Base-by-base conservation (phyloP, 2,329 filamentous ascomycete genomes). In the Mollisiaceae sp. region DNA sequence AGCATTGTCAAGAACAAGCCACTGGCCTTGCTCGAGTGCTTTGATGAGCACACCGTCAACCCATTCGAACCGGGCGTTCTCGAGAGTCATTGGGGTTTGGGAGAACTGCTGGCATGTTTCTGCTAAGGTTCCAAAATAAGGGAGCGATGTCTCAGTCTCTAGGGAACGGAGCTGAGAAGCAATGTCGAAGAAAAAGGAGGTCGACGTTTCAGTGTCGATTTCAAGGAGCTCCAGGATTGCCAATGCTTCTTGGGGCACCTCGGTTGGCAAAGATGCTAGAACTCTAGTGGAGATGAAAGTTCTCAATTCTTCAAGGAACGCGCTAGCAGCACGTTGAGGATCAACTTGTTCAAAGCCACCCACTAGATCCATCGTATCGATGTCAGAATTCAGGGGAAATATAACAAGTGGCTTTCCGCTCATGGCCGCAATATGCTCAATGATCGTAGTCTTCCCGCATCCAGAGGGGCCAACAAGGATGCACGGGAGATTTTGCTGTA, bases 271-370 rank as follows among this genome's bases (percentile, higher is more conserved):
- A 8, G 81, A 75, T 1, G 76, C 78, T 67, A 88, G 78, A 38
- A 85, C 78, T 20, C 81, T 82, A 3, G 76, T 74, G 62, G 87
- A 84, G 20, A 91, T 74, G 63, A 84, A 84, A 6, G 79, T 74
- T 14, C 81, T 79, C 14, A 91, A 75, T 57, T 85, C 80, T 32
- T 81, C 77, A 8, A 90, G 75, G 69, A 87, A 82, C n/a, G 82
- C 81, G 62, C 90, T 89, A 4, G 92, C 82, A 67, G 91, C 87
- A 63, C 94, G 86, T 60, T 91, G 83, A 24, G 92, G 88, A 75
- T 99, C 95, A 20, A 92, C 89, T 78, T 99, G 95, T 77, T 99
- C 95, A 75, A 97, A 99, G 0, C 95, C 95, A 74, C 95, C 95
- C 64, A 99, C 92, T 63, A 99, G 86, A 78, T 99, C 95, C 89